Percentiles rank a stretch among this genome's conserved stretches.
Conservation (phyloP, 1,284 basidiomycete genomes). For the Mycena sp. region DNA sequence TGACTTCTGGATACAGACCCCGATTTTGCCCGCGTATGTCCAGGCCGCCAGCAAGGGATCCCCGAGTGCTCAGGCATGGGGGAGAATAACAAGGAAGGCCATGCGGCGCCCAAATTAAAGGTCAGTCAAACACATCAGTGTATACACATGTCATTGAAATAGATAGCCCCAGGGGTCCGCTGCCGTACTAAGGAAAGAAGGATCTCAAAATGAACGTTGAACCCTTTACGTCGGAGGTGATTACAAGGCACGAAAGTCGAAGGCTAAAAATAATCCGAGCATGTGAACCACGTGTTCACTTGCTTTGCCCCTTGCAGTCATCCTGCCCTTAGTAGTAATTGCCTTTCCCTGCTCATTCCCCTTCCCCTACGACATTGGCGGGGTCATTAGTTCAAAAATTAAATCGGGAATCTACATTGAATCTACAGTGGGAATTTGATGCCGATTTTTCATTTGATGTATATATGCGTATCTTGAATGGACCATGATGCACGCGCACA, state of each 20-base stretch:
- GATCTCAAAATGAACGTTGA: slow-evolving; percentile 10
- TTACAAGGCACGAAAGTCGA: slow-evolving; percentile 20
- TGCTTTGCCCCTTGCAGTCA: slow-evolving; percentile 15
- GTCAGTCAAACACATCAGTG: slow-evolving; percentile 15
- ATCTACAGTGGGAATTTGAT: slow-evolving; percentile 17
- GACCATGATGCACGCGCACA: no score
- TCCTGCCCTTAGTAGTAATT: background rate
- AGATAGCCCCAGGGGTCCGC: slow-evolving; percentile 8
- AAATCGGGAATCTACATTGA: background rate
- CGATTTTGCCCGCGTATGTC: slow-evolving; percentile 2
- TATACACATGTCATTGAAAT: slow-evolving; percentile 15
- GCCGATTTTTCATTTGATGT: slow-evolving; percentile 3
- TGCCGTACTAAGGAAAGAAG: slow-evolving; percentile 30
- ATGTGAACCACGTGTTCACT: slow-evolving; percentile 23
- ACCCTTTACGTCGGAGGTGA: slow-evolving; percentile 27
- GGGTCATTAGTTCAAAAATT: background rate
- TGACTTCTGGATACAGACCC: slow-evolving; percentile 9
- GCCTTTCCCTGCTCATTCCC: background rate
- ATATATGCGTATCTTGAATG: background rate
- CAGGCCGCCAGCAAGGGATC: slow-evolving; percentile 8
- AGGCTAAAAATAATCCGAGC: slow-evolving; percentile 16
- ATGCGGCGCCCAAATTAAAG: slow-evolving; percentile 8
- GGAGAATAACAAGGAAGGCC: background rate
- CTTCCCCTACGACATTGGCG: slow-evolving; percentile 1
- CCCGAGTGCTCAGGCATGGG: slow-evolving; percentile 13